Conservation (phyloP, 768 basidiomycete genomes). For the Kwoniella mangroviensis region DNA sequence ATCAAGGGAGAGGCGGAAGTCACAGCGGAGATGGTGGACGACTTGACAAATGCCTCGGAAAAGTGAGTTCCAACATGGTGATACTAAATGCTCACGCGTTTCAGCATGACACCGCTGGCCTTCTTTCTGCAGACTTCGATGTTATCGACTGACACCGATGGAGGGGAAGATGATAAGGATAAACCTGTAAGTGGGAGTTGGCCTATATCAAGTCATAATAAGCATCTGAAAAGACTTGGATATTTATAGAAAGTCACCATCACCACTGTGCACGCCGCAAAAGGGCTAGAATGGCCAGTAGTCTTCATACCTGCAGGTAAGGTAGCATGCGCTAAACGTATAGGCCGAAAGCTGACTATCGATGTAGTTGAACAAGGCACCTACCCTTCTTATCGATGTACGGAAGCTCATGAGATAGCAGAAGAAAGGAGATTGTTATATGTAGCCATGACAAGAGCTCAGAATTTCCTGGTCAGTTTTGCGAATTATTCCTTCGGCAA, state of each 20-base stretch:
- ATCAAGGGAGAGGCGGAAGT: slow-evolving; percentile 22
- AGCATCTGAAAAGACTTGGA: too few relatives aligned
- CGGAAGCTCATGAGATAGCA: slow-evolving; percentile 68
- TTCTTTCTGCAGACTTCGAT: slow-evolving; percentile 78
- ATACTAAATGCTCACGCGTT: background rate
- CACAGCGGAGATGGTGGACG: slow-evolving; percentile 13
- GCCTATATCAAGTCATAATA: background rate
- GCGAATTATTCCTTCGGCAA: background rate
- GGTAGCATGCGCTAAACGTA: background rate
- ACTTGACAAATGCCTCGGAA: slow-evolving; percentile 11
- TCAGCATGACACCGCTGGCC: slow-evolving; percentile 66
- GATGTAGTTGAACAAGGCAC: slow-evolving; percentile 70
- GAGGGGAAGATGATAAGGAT: slow-evolving; percentile 61
- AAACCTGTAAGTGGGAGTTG: slow-evolving; percentile 28
- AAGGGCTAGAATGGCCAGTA: slow-evolving; percentile 90
- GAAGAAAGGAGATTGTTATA: slow-evolving; percentile 86
- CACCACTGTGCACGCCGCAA: slow-evolving; percentile 85
- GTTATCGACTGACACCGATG: slow-evolving; percentile 78
- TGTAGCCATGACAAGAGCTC: slow-evolving; percentile 86
- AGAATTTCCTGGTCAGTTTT: slow-evolving; percentile 64
- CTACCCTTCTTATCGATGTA: slow-evolving; percentile 71
- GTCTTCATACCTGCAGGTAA: slow-evolving; percentile 65
- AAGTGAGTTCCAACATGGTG: slow-evolving; percentile 6
- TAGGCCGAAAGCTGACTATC: slow-evolving; percentile 15
- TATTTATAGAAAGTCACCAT: slow-evolving; percentile 89